Base-by-base conservation (phyloP, 768 basidiomycete species). In the Hortiboletus flavorubellus region DNA sequence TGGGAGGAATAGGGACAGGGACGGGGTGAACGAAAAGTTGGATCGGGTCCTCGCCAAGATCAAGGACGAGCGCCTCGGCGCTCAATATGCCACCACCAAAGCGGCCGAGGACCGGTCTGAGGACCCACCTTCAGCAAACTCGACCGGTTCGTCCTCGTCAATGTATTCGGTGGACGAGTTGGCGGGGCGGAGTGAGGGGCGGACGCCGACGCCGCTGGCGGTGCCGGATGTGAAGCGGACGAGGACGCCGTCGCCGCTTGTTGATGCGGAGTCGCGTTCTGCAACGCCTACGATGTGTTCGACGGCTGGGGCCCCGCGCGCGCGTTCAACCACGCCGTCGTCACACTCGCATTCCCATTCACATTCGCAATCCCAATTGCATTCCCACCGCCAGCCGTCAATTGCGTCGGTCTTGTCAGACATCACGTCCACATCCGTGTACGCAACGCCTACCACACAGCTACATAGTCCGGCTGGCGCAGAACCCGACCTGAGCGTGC, bases 41-140 rank as follows among this genome's bases (percentile, higher is more conserved):
- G 84, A 89, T 54, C 80, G 89, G 4, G 85, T 91, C 10, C 76
- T 91, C 46, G 82, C 78, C 70, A 89, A 88, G 74, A 86, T 91
- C 65, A 84, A 84, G 72, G 84, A 78, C 55, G 85, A 80, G 38
- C 83, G 80, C 58, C 74, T 75, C 26, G 76, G 75, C 0, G 58
- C 55, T 4, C 72, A 72, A 31, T 72, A 60, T 34, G 59, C 53
- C 4, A 46, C 51, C 7, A 5, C 56, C 18, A 53, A 49, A 9
- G 18, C 18, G 8, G 48, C 16, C 46, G 61, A 46, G 52, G 67
- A 49, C 29, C 52, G 16, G 16, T 54, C 60, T 6, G 71, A 72
- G 29, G 60, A 68, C 16, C 51, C 70, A 26, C 60, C 53, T 35
- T 70, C 73, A 11, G 64, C 61, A 40, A 55, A 50, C 33, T 70